phyloP scores from a whole-genome alignment of 108 stramenopile species.

The Mediolabrus comicus region DNA sequence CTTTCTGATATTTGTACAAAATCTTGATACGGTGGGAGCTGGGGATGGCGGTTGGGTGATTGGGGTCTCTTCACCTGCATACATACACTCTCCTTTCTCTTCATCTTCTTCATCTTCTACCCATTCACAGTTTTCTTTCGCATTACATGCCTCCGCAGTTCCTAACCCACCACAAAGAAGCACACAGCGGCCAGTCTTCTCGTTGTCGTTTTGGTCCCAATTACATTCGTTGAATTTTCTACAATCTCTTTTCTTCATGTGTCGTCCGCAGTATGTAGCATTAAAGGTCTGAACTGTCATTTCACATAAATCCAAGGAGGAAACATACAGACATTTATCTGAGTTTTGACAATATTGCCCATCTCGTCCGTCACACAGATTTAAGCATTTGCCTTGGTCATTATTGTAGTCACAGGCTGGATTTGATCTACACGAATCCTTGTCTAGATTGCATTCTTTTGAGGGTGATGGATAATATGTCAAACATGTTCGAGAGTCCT shows the following conservation, averaged over 20 bases:
- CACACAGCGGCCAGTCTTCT: neutral
- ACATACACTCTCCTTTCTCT: neutral
- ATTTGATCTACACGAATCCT: neutral
- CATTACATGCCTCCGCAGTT: neutral
- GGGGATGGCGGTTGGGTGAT: neutral
- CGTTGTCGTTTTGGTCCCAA: neutral
- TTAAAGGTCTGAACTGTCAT: neutral
- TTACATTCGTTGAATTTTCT: neutral
- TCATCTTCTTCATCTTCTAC: neutral
- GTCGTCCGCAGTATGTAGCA: neutral
- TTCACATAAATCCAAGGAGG: neutral
- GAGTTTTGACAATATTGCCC: neutral
- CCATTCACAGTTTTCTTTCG: neutral
- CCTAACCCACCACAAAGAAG: neutral
- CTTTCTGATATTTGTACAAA: neutral
- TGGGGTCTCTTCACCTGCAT: no score
- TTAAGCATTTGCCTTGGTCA: neutral
- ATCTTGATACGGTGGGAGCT: neutral
- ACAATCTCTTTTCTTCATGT: neutral
- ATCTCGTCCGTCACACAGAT: neutral
- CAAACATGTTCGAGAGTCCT: no score
- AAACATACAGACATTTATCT: neutral
- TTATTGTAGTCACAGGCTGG: neutral
- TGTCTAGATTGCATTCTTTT: neutral
- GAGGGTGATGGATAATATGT: neutral